Conservation (phyloP, 352 stramenopile species). For the Globisporangium nodosum region DNA sequence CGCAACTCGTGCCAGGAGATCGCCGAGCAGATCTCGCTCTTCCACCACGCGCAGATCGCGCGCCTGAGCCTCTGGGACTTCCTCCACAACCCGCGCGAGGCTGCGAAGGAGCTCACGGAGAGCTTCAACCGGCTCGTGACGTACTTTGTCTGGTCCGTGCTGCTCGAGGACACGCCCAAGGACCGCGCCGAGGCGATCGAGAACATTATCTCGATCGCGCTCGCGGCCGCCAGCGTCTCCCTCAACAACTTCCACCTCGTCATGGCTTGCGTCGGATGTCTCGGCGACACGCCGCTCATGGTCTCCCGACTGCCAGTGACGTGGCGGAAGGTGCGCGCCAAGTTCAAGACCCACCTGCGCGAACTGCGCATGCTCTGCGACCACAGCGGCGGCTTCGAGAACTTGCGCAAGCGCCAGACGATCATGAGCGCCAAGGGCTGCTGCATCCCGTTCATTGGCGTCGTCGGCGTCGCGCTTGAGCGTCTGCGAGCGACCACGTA, state of each 20-base stretch:
- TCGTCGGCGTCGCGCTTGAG: constrained; percentile 66
- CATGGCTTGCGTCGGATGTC: constrained; percentile 70
- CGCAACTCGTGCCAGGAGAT: constrained; percentile 44
- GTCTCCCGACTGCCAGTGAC: constrained; percentile 52
- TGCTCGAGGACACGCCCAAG: constrained; percentile 61
- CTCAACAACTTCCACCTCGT: constrained; percentile 78
- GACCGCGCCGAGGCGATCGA: constrained; percentile 69
- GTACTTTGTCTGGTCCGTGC: constrained; percentile 73
- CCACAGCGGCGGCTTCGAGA: constrained; percentile 67
- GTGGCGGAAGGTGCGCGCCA: constrained; percentile 65
- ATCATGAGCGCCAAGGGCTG: constrained; percentile 27
- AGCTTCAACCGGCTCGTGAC: constrained; percentile 60
- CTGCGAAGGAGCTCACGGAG: constrained; percentile 45
- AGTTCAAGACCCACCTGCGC: constrained; percentile 60
- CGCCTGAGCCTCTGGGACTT: constrained; percentile 53
- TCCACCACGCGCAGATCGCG: constrained; percentile 51
- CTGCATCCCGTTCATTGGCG: constrained; percentile 70
- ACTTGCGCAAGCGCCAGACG: constrained; percentile 50
- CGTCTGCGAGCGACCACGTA: constrained; percentile 42
- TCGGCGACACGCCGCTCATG: constrained; percentile 71
- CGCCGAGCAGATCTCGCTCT: constrained; percentile 60
- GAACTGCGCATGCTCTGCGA: constrained; percentile 61
- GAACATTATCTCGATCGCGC: constrained; percentile 59
- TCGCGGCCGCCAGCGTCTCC: constrained; percentile 28
- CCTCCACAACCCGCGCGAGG: constrained; percentile 35